A percentile compares a stretch with the other conserved stretches of the same genome.
These are phyloP conservation scores for Diaporthe australafricana DNA, from an alignment of 2,329 filamentous ascomycete species.

Conservation along the genomic window DNA sequence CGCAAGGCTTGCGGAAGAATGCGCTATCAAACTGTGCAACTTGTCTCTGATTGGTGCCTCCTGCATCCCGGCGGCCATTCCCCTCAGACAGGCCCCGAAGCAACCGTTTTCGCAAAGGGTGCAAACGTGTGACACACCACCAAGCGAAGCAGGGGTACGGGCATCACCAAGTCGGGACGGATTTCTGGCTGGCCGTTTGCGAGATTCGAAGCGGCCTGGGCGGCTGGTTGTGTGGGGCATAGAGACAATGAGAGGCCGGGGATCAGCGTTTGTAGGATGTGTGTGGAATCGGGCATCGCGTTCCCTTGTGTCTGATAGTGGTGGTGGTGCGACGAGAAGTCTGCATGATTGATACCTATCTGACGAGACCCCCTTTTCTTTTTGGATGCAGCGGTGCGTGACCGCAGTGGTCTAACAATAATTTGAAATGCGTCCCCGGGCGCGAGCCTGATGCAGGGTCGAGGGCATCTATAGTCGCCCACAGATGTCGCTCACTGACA, in stretches of 20 bases:
- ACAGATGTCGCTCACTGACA: conserved; percentile 9
- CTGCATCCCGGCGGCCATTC: conserved; percentile 31
- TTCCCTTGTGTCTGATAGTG: conserved; percentile 20
- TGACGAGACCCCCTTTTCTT: conserved; percentile 21
- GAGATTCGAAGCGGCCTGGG: conserved; percentile 32
- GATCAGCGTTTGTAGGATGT: conserved; percentile 23
- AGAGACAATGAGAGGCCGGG: conserved; percentile 24
- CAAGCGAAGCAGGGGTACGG: conserved; percentile 27
- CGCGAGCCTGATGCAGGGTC: conserved; percentile 24
- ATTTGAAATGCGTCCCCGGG: conserved; percentile 26
- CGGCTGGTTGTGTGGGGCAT: conserved; percentile 29
- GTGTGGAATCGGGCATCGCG: conserved; percentile 18
- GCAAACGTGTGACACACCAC: conserved; percentile 33
- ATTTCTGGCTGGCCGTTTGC: conserved; percentile 18
- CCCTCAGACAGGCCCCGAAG: conserved; percentile 31
- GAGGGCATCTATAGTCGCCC: conserved; percentile 23
- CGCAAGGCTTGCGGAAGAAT: conserved; percentile 36
- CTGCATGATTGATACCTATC: conserved; percentile 25
- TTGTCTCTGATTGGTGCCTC: conserved; percentile 36
- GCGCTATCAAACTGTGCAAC: conserved; percentile 23
- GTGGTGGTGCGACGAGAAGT: conserved; percentile 25
- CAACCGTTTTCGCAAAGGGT: conserved; percentile 28
- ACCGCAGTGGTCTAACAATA: conserved; percentile 22
- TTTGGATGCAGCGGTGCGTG: conserved; percentile 22
- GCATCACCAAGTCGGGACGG: conserved; percentile 26